Percentiles rank a stretch among this genome's conserved stretches.
Evolutionary conservation across 495 filamentous ascomycete genomes (phyloP).

Genomic region (Neurospora sp.): DNA sequence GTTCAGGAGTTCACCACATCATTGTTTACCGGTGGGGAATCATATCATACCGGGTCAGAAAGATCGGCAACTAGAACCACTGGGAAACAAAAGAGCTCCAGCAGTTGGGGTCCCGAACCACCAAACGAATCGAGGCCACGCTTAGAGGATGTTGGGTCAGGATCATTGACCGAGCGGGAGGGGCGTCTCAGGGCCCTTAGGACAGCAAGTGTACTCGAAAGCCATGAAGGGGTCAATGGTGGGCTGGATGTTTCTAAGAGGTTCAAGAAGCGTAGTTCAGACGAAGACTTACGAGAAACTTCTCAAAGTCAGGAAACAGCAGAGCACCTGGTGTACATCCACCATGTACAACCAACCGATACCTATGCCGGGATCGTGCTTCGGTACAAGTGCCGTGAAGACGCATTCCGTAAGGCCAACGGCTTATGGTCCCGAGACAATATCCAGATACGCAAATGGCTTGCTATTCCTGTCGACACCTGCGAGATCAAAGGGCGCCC

Average conservation of each 20-base stretch:
- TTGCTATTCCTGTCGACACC: slow-evolving; percentile 82
- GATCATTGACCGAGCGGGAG: slow-evolving; percentile 38
- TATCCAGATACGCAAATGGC: slow-evolving; percentile 68
- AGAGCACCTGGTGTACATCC: slow-evolving; percentile 77
- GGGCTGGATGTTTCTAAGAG: slow-evolving; percentile 35
- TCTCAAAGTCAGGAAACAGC: slow-evolving; percentile 31
- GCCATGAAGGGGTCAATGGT: slow-evolving; percentile 38
- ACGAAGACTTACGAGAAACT: slow-evolving; percentile 28
- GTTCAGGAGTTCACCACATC: slow-evolving; percentile 35
- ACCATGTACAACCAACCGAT: slow-evolving; percentile 71
- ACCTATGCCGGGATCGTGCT: slow-evolving; percentile 86
- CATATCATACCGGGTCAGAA: slow-evolving; percentile 10
- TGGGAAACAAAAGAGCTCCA: slow-evolving; percentile 1
- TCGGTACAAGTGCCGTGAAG: slow-evolving; percentile 72
- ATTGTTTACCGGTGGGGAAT: slow-evolving; percentile 23
- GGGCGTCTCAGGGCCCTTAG: slow-evolving; percentile 36
- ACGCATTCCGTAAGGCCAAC: slow-evolving; percentile 76
- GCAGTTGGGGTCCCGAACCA: slow-evolving; percentile 33
- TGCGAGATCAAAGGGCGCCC: slow-evolving; percentile 73
- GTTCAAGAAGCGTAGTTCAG: slow-evolving; percentile 45
- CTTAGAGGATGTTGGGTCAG: slow-evolving; percentile 35
- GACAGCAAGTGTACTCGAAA: slow-evolving; percentile 41
- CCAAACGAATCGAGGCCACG: slow-evolving; percentile 23
- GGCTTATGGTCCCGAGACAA: slow-evolving; percentile 88
- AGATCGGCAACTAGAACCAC: slow-evolving; percentile 4